Base-by-base conservation (phyloP, 139 green algal genomes). In the Gonium pectorale region DNA sequence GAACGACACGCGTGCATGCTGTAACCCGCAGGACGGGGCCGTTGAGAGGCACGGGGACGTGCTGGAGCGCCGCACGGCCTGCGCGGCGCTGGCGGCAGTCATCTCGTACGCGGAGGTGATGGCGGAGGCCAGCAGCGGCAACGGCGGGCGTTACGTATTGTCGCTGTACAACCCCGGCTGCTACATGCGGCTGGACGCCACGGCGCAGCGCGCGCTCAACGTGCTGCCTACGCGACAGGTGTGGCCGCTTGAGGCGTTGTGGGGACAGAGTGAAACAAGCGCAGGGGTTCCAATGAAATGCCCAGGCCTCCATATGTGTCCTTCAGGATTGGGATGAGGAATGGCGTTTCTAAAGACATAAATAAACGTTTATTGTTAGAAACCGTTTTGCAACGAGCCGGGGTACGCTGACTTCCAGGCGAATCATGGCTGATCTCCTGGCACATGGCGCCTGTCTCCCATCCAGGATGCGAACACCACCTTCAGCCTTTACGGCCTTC, bases 401-500 rank as follows among this genome's bases (percentile, higher is more conserved):
- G n/a, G n/a, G n/a, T n/a, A n/a, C n/a, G n/a, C n/a, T n/a, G n/a
- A n/a, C n/a, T n/a, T n/a, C n/a, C n/a, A n/a, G n/a, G n/a, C n/a
- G n/a, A n/a, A n/a, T n/a, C n/a, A n/a, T n/a, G n/a, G n/a, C n/a
- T n/a, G n/a, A n/a, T n/a, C n/a, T n/a, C n/a, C n/a, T n/a, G n/a
- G n/a, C n/a, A n/a, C n/a, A n/a, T 46, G n/a, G 19, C 71, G 6
- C 35, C 52, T 26, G 15, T 27, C 38, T 37, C 24, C 1, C 17
- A 35, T 5, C 5, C 77, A 83, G 77, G 96, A 98, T 80, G 93
- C 90, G 46, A 92, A 90, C 82, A 87, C 91, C 67, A 91, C 70
- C 71, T 98, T 98, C 88, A 94, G 83, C 73, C 88, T 99, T 62
- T 96, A 94, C 67, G 96, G 95, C 26, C 91, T 99, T n/a, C 91